Base-by-base conservation (phyloP, 129 eudicot genomes). In the Logfia minima region DNA sequence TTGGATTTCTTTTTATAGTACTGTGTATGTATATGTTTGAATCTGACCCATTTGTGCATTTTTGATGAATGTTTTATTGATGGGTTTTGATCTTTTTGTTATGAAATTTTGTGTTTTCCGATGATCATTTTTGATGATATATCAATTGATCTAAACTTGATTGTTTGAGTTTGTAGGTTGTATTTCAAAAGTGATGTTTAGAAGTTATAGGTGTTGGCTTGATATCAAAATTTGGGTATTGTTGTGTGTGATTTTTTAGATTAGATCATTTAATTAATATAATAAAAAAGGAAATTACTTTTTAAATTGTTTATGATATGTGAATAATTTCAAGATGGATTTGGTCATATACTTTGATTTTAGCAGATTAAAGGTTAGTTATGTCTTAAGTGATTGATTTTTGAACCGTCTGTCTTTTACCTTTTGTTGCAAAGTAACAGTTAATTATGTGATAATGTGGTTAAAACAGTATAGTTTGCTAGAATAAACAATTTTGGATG, bases 41-140 rank as follows among this genome's bases (percentile, higher is more conserved):
- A 80, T 80, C 80, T 80, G 68, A 35, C 51, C 51, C 77, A 6
- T 51, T 21, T 32, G 18, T 68, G 76, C 64, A 75, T 75, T 78
- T 59, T 4, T 68, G 13, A 65, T 71, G 18, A 32, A 17, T 65
- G 31, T 65, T 73, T 68, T 43, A 43, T 43, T 10, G 51, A 8
- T 79, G 23, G 80, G 69, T 77, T 21, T 78, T 70, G 82, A 69
- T 79, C 74, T 23, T 71, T 72, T 69, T 23, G 71, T 43, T 24
- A 7, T 32, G 39, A 59, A 41, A 32, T n/a, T 48, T 68, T 70
- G 81, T 64, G 67, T 23, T 64, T 24, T 64, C 68, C 28, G 84
- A 74, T 70, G 83, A 81, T 81, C 81, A 74, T 74, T 23, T 65
- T 81, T 73, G 48, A 70, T 63, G 68, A 29, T 56, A 55, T 61